Evolutionary conservation across 805 yeast genomes (phyloP).

Genomic region (Kregervanrija fluxuum): DNA sequence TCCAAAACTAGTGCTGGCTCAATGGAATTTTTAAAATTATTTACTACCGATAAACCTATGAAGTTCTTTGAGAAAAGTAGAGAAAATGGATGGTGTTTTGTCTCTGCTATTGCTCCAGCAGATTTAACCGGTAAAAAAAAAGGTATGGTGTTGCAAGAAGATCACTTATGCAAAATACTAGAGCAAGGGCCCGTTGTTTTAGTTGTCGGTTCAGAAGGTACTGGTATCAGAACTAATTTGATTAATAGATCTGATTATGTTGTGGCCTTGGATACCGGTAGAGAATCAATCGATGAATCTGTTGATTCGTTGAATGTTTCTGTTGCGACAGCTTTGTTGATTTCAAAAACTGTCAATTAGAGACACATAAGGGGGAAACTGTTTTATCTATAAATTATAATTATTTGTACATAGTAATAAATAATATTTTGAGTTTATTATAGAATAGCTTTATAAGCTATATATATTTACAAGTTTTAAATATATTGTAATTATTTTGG

Average conservation of each 20-base stretch:
- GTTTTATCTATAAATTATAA: not conserved
- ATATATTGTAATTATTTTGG: too few relatives aligned
- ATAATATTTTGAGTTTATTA: too few relatives aligned
- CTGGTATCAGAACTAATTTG: slow-evolving; percentile 67
- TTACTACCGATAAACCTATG: slow-evolving; percentile 49
- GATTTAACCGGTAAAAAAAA: slow-evolving; percentile 22
- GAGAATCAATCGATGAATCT: slow-evolving; percentile 21
- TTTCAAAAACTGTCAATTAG: slow-evolving; percentile 22
- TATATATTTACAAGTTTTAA: too few relatives aligned
- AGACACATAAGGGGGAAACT: not conserved
- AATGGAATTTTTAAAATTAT: slow-evolving; percentile 62
- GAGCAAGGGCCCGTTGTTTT: slow-evolving; percentile 53
- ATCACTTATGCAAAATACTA: slow-evolving; percentile 38
- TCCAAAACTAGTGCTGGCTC: slow-evolving; percentile 84
- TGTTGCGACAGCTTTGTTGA: slow-evolving; percentile 74
- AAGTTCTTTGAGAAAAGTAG: slow-evolving; percentile 51
- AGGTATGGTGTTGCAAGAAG: slow-evolving; percentile 14
- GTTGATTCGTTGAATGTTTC: slow-evolving; percentile 86
- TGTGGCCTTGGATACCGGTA: slow-evolving; percentile 31
- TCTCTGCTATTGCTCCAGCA: slow-evolving; percentile 49
- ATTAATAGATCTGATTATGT: slow-evolving; percentile 49
- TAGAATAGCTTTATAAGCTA: too few relatives aligned
- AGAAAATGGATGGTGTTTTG: slow-evolving; percentile 61
- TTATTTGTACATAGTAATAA: not conserved
- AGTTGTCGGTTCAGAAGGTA: slow-evolving; percentile 81